Evolutionary conservation across 768 basidiomycete genomes (phyloP).

Genomic region (Holtermanniella nyarrowii): DNA sequence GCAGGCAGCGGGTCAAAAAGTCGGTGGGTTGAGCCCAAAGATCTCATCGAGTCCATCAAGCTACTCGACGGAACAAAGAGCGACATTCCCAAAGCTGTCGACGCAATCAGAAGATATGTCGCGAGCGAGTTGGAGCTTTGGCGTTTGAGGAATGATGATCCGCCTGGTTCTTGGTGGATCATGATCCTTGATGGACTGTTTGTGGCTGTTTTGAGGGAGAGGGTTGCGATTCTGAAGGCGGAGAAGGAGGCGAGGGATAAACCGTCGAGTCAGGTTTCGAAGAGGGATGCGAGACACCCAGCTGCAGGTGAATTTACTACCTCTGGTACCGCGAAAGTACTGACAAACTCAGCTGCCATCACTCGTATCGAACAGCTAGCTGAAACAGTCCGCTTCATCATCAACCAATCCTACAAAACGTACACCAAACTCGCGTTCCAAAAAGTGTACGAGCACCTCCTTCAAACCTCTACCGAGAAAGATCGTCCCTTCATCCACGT

Average conservation of each 20-base stretch:
- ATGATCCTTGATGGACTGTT: slow-evolving; percentile 66
- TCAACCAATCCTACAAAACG: slow-evolving; percentile 52
- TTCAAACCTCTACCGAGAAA: slow-evolving; percentile 50
- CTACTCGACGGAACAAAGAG: no score
- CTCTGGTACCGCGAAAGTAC: slow-evolving; percentile 43
- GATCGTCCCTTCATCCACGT: slow-evolving; percentile 53
- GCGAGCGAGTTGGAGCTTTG: no score
- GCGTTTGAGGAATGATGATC: no score
- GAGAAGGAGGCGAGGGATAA: slow-evolving; percentile 34
- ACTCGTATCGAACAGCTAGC: slow-evolving; percentile 57
- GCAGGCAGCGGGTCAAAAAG: no score
- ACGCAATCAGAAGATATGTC: no score
- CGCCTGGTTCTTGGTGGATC: no score
- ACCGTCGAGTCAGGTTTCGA: background rate
- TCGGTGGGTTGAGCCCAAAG: no score
- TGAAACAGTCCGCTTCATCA: slow-evolving; percentile 60
- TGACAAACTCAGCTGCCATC: slow-evolving; percentile 45
- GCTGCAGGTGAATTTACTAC: no score
- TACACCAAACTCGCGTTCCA: slow-evolving; percentile 52
- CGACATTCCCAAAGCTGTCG: no score
- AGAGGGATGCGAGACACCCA: background rate
- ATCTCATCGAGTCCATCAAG: no score
- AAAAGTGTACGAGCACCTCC: slow-evolving; percentile 56
- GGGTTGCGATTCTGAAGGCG: slow-evolving; percentile 44
- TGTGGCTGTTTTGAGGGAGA: slow-evolving; percentile 55